Evolutionary conservation across 106 monocot species (phyloP), one percentile per base, ranked within the genome.

Genomic region (Acorus gramineus): DNA sequence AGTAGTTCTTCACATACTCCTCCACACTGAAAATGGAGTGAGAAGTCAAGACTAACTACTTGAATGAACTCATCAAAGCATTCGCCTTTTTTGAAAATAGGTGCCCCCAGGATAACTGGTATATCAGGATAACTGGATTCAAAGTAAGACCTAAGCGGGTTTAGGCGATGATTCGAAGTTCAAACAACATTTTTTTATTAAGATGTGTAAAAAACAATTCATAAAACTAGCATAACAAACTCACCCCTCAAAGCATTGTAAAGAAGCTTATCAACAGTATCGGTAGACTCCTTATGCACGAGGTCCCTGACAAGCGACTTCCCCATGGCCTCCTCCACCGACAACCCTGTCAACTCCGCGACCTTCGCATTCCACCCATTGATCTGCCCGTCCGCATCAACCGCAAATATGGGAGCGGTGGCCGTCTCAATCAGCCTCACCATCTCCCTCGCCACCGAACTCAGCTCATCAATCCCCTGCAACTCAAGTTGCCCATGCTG

Each of bases 351-450:
- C 67, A 86, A 74, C 47, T 90, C 86, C 11, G 86, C 86, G 71
- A 84, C 68, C 69, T 90, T 95, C 45, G 86, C 82, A 72, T 90
- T 95, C 94, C 94, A 95, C 14, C 94, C 94, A 77, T 95, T 95
- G 50, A 95, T 86, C 4, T 49, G 52, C 13, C 90, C 90, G 55
- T 84, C 78, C 4, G 68, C 61, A 71, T 90, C 94, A 52, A 95
- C 90, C 0, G 90, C 89, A 79, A 95, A 95, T 8, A 95, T 86
- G 0, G 94, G 94, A 11, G 69, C 94, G 46, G 79, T 90, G 6
- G 94, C 94, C 4, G 94, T 95, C 84, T 90, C 94, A 42, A 95
- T 90, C 76, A 95, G 72, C 81, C 94, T 77, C 42, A 90, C 90
- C 94, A 95, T 90, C 82, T 95, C 90, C 63, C 86, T 90, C 0